Conservation (phyloP, 2,329 filamentous ascomycete genomes). For the Juglanconis sp. region DNA sequence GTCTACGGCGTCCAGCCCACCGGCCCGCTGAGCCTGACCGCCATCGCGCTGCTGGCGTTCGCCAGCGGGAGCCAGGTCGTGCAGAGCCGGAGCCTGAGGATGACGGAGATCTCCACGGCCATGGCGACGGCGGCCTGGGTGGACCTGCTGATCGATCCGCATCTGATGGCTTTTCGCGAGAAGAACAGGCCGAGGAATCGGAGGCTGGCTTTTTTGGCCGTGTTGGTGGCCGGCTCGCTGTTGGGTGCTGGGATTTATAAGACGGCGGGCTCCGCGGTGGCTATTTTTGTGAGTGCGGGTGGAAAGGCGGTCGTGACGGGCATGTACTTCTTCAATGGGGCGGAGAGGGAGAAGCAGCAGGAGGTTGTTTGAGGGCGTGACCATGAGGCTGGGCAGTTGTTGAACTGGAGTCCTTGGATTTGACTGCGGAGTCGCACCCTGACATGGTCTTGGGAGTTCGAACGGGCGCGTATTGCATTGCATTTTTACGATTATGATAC, state of each 20-base stretch:
- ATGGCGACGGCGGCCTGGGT: slow-evolving; percentile 64
- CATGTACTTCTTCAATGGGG: slow-evolving; percentile 41
- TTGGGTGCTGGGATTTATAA: slow-evolving; percentile 49
- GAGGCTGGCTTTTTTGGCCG: slow-evolving; percentile 45
- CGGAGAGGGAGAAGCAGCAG: slow-evolving; percentile 28
- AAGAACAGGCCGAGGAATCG: slow-evolving; percentile 49
- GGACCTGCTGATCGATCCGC: slow-evolving; percentile 55
- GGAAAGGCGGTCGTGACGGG: slow-evolving; percentile 44
- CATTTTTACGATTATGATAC: neutral
- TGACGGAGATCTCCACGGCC: slow-evolving; percentile 61
- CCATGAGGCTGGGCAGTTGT: neutral
- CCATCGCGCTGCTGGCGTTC: slow-evolving; percentile 51
- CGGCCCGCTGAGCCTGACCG: slow-evolving; percentile 38
- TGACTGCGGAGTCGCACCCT: neutral
- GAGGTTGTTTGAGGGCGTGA: neutral
- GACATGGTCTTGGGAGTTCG: neutral
- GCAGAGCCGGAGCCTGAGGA: slow-evolving; percentile 49
- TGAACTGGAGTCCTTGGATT: too few relatives aligned
- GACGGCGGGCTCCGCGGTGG: slow-evolving; percentile 38
- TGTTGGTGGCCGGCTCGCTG: slow-evolving; percentile 47
- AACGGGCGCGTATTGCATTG: too few relatives aligned
- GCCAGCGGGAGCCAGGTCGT: slow-evolving; percentile 59
- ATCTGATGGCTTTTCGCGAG: slow-evolving; percentile 36
- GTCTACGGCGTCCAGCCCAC: slow-evolving; percentile 32
- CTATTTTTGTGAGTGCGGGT: slow-evolving; percentile 40